Conservation (phyloP, 495 filamentous ascomycete species). For the Daldinia childiae region DNA sequence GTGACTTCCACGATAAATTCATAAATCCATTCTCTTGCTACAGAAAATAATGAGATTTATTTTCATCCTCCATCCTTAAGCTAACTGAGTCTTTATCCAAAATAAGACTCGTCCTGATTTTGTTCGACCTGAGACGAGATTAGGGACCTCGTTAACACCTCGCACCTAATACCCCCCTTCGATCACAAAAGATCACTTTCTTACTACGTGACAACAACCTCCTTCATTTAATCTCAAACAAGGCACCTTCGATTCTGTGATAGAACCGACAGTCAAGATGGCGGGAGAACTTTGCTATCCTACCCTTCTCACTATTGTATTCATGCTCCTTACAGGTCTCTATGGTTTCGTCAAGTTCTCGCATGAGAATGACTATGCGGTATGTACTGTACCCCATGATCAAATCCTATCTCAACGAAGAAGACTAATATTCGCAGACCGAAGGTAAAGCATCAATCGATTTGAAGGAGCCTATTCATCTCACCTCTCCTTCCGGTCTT, state of each 20-base stretch:
- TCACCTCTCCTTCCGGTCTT: not conserved
- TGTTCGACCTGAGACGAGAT: not conserved
- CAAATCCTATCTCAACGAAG: not conserved
- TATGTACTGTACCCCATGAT: slow-evolving; percentile 1
- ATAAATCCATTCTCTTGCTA: not conserved
- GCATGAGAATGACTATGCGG: slow-evolving; percentile 2
- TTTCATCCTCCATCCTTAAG: not conserved
- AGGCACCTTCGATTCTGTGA: too few species aligned
- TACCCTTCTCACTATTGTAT: slow-evolving; percentile 15
- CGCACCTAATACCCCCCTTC: not conserved
- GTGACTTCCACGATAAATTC: not conserved
- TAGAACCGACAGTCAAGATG: slow-evolving; percentile 7
- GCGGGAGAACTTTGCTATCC: slow-evolving; percentile 7
- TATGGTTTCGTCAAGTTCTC: slow-evolving; percentile 35
- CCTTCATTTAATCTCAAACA: not conserved
- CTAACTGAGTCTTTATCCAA: not conserved
- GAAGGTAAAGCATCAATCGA: not conserved
- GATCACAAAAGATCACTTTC: not conserved
- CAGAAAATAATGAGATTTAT: not conserved
- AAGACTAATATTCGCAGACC: slow-evolving; percentile 15
- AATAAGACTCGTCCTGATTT: not conserved
- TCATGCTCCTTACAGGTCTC: slow-evolving; percentile 18
- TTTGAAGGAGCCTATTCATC: not conserved
- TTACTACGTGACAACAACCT: not conserved
- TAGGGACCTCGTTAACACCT: not conserved